Conservation (phyloP, 2,329 filamentous ascomycete species). For the Conoideocrella luteorostrata region DNA sequence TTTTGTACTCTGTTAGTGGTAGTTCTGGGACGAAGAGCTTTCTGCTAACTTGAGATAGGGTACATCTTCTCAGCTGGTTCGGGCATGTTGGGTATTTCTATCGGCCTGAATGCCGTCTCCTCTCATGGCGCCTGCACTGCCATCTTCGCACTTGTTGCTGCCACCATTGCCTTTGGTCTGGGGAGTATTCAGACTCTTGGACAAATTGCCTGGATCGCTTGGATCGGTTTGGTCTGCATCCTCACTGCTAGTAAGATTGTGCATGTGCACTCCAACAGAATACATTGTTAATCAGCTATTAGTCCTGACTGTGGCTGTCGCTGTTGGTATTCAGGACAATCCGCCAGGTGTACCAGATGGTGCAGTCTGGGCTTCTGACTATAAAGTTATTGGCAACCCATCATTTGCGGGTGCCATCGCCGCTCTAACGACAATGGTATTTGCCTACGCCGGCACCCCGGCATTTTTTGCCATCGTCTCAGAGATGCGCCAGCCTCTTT, state of each 20-base stretch:
- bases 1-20: constrained; percentile 26
- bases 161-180: constrained; percentile 18
- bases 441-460: constrained; percentile 30
- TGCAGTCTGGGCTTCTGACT: too few relatives aligned
- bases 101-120: constrained; percentile 29
- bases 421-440: too few relatives aligned
- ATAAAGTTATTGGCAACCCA: too few relatives aligned
- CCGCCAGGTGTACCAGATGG: too few relatives aligned
- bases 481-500: constrained; percentile 26
- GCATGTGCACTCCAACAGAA: too few relatives aligned
- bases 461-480: constrained; percentile 28
- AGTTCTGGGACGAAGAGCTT: background rate
- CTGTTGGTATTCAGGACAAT: too few relatives aligned
- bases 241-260: constrained; percentile 15
- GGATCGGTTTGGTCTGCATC: constrained; percentile 17
- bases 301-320: too few relatives aligned
- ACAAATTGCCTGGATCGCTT: constrained; percentile 21
- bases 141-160: constrained; percentile 26
- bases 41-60: constrained; percentile 2
- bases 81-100: constrained; percentile 32
- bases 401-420: too few relatives aligned
- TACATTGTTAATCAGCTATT: too few relatives aligned
- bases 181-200: constrained; percentile 21
- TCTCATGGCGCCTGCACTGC: constrained; percentile 17
- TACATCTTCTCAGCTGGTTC: constrained; percentile 26